Evolutionary conservation across 768 basidiomycete species (phyloP).

Genomic region (Neoboletus brunneissimus): DNA sequence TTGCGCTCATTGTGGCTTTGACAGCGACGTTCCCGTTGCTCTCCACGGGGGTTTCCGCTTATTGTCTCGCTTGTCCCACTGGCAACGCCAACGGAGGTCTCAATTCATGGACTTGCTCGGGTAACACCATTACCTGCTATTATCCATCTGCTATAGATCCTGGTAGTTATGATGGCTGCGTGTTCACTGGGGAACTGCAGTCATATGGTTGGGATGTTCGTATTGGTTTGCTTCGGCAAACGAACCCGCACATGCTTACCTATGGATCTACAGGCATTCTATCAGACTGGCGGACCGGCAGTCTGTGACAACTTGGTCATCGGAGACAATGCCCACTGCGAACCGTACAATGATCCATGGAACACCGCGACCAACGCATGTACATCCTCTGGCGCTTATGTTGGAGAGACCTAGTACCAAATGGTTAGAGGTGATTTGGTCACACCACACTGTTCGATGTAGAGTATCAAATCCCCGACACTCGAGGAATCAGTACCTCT

Average conservation of each 20-base stretch:
- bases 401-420: too few species aligned
- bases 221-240: not conserved
- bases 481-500: too few species aligned
- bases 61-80: conserved; percentile 1
- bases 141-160: not conserved
- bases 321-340: not conserved
- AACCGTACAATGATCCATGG: conserved; percentile 2
- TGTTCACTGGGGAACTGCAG: not conserved
- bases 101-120: conserved; percentile 7
- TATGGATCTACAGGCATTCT: not conserved
- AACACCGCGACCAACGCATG: not conserved
- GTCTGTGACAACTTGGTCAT: not conserved
- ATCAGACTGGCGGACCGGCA: not conserved
- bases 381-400: too few species aligned
- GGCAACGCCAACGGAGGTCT: conserved; percentile 2
- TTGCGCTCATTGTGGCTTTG: not conserved
- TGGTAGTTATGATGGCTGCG: not conserved
- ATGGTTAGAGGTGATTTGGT: too few species aligned
- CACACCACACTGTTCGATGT: too few species aligned
- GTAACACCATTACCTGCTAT: not conserved
- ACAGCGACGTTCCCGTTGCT: not conserved
- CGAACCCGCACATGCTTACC: not conserved
- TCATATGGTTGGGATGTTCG: too few species aligned
- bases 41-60: not conserved
- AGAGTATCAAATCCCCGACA: too few species aligned